Conservation (phyloP, 225 moss, liverwort and hornwort species). For the Sphagnum contortum region DNA sequence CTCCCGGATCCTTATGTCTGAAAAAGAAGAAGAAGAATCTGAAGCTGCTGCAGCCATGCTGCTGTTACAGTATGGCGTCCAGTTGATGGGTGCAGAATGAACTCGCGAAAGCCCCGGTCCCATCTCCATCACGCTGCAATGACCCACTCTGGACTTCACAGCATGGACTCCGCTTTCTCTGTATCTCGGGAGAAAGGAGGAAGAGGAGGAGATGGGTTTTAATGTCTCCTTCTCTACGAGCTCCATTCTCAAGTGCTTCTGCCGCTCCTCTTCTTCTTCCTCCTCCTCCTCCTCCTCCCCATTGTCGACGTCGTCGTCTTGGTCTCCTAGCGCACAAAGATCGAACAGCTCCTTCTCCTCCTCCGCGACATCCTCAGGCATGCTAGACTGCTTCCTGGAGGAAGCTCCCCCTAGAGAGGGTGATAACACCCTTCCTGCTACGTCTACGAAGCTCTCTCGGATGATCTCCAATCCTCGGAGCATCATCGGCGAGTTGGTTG, state of each 20-base stretch:
- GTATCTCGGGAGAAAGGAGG: not conserved
- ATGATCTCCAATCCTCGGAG: constrained; percentile 2
- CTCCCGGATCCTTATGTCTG: too few species aligned
- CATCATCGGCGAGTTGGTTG: constrained; percentile 2
- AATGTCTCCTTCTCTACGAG: too few species aligned
- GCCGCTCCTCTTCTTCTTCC: too few species aligned
- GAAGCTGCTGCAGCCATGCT: not conserved
- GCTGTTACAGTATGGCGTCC: not conserved
- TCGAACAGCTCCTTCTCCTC: constrained; percentile 9
- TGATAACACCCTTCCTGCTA: not conserved
- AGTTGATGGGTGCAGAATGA: constrained; percentile 6
- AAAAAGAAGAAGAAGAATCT: not conserved
- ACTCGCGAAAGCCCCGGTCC: constrained; percentile 5
- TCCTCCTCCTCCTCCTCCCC: too few species aligned
- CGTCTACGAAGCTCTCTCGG: not conserved
- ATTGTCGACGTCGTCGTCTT: not conserved
- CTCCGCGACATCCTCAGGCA: not conserved
- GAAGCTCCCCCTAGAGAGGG: too few species aligned
- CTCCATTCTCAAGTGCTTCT: too few species aligned
- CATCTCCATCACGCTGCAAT: not conserved
- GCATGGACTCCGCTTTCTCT: not conserved
- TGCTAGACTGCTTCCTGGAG: too few species aligned
- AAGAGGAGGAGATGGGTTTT: too few species aligned
- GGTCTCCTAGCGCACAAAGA: not conserved
- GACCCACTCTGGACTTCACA: too few species aligned